phyloP scores from a whole-genome alignment of 164 flowering plant genomes.

The Sextonia rubra region DNA sequence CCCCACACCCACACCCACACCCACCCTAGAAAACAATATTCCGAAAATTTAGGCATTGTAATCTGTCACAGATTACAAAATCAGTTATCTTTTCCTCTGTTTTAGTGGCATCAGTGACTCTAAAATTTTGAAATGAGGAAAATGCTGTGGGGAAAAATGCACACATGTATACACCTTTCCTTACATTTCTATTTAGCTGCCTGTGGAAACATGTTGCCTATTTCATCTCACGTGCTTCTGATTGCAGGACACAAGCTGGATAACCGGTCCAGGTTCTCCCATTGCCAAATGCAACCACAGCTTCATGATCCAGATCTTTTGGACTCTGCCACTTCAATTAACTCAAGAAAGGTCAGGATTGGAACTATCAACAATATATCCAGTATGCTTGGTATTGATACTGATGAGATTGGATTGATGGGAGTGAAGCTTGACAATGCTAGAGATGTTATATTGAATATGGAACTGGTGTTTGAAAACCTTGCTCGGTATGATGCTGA shows the following conservation, averaged over 20 bases:
- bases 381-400: slow-evolving; percentile 19
- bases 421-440: slow-evolving; percentile 41
- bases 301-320: slow-evolving; percentile 33
- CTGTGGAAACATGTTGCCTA: neutral
- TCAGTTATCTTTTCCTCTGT: no score
- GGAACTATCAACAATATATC: slow-evolving; percentile 24
- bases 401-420: slow-evolving; percentile 23
- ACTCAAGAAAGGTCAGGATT: slow-evolving; percentile 10
- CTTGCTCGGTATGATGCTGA: slow-evolving; percentile 9
- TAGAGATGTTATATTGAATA: slow-evolving; percentile 44
- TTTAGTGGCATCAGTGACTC: no score
- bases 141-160: neutral
- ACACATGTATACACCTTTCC: neutral
- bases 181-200: neutral
- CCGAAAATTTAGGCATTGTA: no score
- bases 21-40: no score
- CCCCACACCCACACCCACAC: no score
- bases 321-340: slow-evolving; percentile 48
- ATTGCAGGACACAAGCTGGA: slow-evolving; percentile 35
- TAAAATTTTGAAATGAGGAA: no score
- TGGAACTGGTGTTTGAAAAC: slow-evolving; percentile 48
- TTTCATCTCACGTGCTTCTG: slow-evolving; percentile 12
- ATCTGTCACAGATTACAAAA: no score
- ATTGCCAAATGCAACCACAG: slow-evolving; percentile 13
- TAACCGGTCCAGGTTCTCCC: slow-evolving; percentile 25